Evolutionary conservation across 2,329 filamentous ascomycete genomes (phyloP), one percentile per base, ranked within the genome.

Genomic region (Apiospora phragmitis): DNA sequence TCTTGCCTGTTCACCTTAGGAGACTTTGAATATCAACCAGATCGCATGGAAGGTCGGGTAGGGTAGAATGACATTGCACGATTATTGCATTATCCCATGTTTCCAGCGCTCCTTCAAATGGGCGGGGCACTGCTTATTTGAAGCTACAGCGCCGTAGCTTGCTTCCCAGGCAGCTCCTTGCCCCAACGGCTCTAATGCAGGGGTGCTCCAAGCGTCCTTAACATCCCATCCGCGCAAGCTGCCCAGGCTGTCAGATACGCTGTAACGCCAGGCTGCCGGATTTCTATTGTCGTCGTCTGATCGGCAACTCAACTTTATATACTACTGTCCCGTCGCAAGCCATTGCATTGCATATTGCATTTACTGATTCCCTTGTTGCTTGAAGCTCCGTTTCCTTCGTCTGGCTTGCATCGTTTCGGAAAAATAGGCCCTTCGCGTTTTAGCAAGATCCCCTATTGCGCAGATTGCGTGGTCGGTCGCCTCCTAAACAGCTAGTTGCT

Each of bases 401-500:
- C 21, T 24, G 45, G 45, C 45, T 6, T 47, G 21, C 35, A n/a
- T 26, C 32, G 55, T 62, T 62, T 62, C 55, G 55, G 55, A 62
- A 62, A 62, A 62, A 14, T 11, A 38, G 55, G 21, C 55, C 38
- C 55, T 38, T n/a, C 8, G 18, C 32, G 55, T 62, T 62, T 62
- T n/a, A 62, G 55, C 55, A 7, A 62, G 21, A 4, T 29, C 51
- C 55, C 55, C 21, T 62, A 62, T 62, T 62, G 55, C 32, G 55
- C 38, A 38, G 51, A 47, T 47, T 47, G 43, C 43, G 43, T 47
- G n/a, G 29, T 26, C 7, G 51, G 51, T 21, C 51, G 18, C 51
- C 51, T 59, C 51, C 51, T 59, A 59, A 59, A 59, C 51, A 59
- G 51, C 51, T 35, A 59, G 35, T 59, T 59, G 51, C 51, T 59